Percentiles rank a stretch among this genome's conserved stretches.
These are phyloP conservation scores for Globisporangium middletonii DNA, from an alignment of 352 stramenopile species.

Conservation along the genomic window DNA sequence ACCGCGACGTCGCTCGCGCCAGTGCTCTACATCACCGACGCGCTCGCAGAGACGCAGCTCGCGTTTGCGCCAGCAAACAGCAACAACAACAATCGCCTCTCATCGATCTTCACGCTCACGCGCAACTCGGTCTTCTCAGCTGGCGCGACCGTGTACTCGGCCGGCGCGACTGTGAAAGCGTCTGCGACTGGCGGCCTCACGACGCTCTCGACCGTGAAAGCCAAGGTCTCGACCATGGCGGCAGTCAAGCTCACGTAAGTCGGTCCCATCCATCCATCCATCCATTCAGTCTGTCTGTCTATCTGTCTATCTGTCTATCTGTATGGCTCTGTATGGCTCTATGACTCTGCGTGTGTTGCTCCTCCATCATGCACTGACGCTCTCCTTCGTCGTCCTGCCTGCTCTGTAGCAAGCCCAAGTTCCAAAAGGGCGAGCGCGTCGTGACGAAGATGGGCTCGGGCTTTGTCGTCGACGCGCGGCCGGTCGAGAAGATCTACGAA, in stretches of 20 bases:
- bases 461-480: constrained; percentile 57
- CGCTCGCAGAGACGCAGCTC: constrained; percentile 35
- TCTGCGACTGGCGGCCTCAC: constrained; percentile 48
- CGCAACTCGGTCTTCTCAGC: constrained; percentile 64
- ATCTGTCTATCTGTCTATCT: neutral
- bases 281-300: neutral
- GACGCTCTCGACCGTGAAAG: constrained; percentile 59
- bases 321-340: neutral
- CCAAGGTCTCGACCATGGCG: constrained; percentile 62
- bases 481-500: constrained; percentile 68
- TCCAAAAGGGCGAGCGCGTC: constrained; percentile 70
- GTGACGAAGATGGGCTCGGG: constrained; percentile 72
- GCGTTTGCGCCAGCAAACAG: constrained; percentile 21
- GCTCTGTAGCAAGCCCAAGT: constrained; percentile 51
- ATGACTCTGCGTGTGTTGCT: too few relatives aligned
- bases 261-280: neutral
- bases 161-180: constrained; percentile 28
- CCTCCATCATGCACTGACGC: too few relatives aligned
- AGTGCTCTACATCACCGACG: constrained; percentile 42
- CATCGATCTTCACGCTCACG: constrained; percentile 68
- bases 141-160: constrained; percentile 26
- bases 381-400: neutral
- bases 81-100: constrained; percentile 40
- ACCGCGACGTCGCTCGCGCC: constrained; percentile 17
- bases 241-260: constrained; percentile 69